Evolutionary conservation across 805 yeast genomes (phyloP).

Genomic region (Pichia phayaonensis): DNA sequence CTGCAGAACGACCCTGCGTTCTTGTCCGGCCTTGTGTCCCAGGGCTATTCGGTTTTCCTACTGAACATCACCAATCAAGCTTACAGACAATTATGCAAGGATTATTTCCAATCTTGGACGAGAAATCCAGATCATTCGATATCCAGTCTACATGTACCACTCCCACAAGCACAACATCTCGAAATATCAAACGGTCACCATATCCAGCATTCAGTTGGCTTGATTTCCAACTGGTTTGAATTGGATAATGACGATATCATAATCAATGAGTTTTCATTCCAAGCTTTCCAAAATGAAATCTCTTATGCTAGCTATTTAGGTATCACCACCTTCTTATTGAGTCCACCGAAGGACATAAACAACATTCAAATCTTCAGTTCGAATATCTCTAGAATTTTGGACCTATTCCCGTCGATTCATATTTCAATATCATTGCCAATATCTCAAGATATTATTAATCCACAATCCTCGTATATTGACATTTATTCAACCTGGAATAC

Average conservation of each 20-base stretch:
- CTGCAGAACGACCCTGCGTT: slow-evolving; percentile 25
- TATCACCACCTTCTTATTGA: slow-evolving; percentile 44
- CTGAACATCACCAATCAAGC: slow-evolving; percentile 47
- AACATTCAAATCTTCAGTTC: slow-evolving; percentile 46
- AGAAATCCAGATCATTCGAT: slow-evolving; percentile 5
- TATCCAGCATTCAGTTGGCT: slow-evolving; percentile 39
- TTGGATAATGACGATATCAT: slow-evolving; percentile 45
- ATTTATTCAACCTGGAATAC: slow-evolving; percentile 63
- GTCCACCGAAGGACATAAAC: slow-evolving; percentile 55
- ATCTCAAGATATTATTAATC: slow-evolving; percentile 35
- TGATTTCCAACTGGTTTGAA: slow-evolving; percentile 65
- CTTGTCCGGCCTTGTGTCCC: slow-evolving; percentile 19
- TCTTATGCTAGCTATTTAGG: slow-evolving; percentile 55
- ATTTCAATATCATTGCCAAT: slow-evolving; percentile 43
- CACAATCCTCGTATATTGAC: slow-evolving; percentile 29
- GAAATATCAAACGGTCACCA: slow-evolving; percentile 34
- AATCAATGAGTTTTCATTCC: slow-evolving; percentile 45
- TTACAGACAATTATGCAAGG: slow-evolving; percentile 38
- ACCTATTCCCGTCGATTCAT: slow-evolving; percentile 27
- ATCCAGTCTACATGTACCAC: slow-evolving; percentile 29
- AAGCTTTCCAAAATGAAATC: slow-evolving; percentile 52
- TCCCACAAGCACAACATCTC: slow-evolving; percentile 21
- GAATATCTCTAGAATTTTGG: slow-evolving; percentile 24
- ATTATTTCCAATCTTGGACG: slow-evolving; percentile 29
- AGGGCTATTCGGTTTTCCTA: slow-evolving; percentile 47